A percentile compares a stretch with the other conserved stretches of the same genome.
Evolutionary conservation across 768 basidiomycete genomes (phyloP).

Genomic region (Rhizopogon vesiculosus): DNA sequence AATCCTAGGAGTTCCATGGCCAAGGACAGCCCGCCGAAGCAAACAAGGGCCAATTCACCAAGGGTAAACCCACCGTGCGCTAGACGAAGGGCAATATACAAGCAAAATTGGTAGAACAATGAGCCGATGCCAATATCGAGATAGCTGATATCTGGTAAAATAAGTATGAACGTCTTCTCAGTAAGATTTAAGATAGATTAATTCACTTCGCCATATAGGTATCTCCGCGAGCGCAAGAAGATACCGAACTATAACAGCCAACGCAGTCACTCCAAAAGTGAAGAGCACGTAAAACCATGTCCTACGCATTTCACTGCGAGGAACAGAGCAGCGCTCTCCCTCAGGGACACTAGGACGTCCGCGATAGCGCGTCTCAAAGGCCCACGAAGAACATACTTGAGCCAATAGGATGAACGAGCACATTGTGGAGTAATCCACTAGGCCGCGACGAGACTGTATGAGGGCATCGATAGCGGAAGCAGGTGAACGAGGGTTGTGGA

Average conservation of each 20-base stretch:
- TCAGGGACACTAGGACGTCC: slow-evolving; percentile 42
- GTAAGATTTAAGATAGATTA: neutral
- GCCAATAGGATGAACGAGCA: slow-evolving; percentile 76
- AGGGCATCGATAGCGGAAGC: slow-evolving; percentile 50
- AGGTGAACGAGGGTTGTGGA: slow-evolving; percentile 37
- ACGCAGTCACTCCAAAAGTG: slow-evolving; percentile 46
- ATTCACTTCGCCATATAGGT: slow-evolving; percentile 71
- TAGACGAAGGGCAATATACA: slow-evolving; percentile 85
- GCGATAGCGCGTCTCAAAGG: slow-evolving; percentile 55
- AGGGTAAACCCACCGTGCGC: slow-evolving; percentile 95
- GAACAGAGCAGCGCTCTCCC: slow-evolving; percentile 72
- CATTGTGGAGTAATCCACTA: slow-evolving; percentile 76
- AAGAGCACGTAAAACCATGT: slow-evolving; percentile 64
- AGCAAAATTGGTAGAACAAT: slow-evolving; percentile 84
- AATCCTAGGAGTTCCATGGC: slow-evolving; percentile 84
- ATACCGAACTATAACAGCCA: slow-evolving; percentile 46
- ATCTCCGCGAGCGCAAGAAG: slow-evolving; percentile 37
- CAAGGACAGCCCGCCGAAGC: slow-evolving; percentile 82
- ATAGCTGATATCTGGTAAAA: slow-evolving; percentile 60
- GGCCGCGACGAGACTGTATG: slow-evolving; percentile 63
- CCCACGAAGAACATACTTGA: slow-evolving; percentile 76
- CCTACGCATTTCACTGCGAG: slow-evolving; percentile 63
- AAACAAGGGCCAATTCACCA: slow-evolving; percentile 87
- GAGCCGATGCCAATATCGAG: slow-evolving; percentile 72
- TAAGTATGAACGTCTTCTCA: slow-evolving; percentile 1